Percentiles rank a stretch among this genome's conserved stretches.
phyloP scores from a whole-genome alignment of 2,329 filamentous ascomycete species.

The Penicillium verrucosum region DNA sequence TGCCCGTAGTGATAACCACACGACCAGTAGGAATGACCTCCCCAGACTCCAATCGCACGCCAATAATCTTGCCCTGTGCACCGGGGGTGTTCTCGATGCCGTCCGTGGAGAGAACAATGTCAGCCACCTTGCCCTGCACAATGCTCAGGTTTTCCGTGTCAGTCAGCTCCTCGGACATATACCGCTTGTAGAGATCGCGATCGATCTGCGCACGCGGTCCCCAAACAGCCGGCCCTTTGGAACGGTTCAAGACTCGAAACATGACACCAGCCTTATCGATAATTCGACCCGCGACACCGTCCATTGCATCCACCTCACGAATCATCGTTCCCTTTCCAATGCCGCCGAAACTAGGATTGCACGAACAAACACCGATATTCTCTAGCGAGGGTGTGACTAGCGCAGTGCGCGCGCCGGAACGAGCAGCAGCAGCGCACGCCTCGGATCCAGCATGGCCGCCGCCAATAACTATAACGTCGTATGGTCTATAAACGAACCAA shows the following conservation, averaged over 20 bases:
- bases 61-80: constrained; percentile 69
- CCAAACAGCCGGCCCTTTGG: constrained; percentile 95
- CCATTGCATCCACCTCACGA: constrained; percentile 89
- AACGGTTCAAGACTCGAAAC: constrained; percentile 82
- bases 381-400: constrained; percentile 83
- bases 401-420: constrained; percentile 82
- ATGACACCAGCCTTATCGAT: constrained; percentile 95
- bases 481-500: constrained; percentile 51
- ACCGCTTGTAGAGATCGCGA: constrained; percentile 76
- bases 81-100: constrained; percentile 46
- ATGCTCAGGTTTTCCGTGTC: constrained; percentile 75
- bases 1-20: constrained; percentile 94
- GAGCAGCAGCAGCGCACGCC: constrained; percentile 84
- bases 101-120: constrained; percentile 72
- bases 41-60: constrained; percentile 82
- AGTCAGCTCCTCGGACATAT: constrained; percentile 85
- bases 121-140: constrained; percentile 81
- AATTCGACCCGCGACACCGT: constrained; percentile 81
- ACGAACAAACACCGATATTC: constrained; percentile 92
- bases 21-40: constrained; percentile 74
- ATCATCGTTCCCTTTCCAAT: constrained; percentile 98
- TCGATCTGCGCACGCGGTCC: constrained; percentile 96
- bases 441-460: constrained; percentile 95
- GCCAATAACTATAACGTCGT: constrained; percentile 92
- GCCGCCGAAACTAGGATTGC: constrained; percentile 96